Evolutionary conservation across 2,329 filamentous ascomycete species (phyloP), one percentile per base, ranked within the genome.

Genomic region (Tolypocladium paradoxum): DNA sequence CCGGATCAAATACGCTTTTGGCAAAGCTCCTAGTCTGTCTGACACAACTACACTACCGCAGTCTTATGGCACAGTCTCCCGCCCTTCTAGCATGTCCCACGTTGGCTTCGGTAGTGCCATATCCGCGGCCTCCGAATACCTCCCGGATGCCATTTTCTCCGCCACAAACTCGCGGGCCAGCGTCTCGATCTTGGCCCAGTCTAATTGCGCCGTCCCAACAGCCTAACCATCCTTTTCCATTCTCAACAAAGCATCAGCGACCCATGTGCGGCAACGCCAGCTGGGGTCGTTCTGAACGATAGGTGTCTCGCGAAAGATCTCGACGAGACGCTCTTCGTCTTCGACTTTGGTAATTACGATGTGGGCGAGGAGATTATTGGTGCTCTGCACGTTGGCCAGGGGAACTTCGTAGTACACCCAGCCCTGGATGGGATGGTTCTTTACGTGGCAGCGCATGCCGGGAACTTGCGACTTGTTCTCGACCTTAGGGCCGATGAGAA

Each of bases 201-300:
- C 62, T 22, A 70, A 48, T 35, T 61, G 49, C 6, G 66, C 59
- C 0, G 69, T 72, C 1, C 72, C 71, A 6, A 75, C 62, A 24
- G 61, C 64, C 47, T 60, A 66, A 1, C 67, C 64, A 54, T 75
- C 70, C 5, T 56, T 55, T 22, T 58, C 56, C 16, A 76, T 59
- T n/a, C 55, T 62, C 0, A 27, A 45, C 22, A 76, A 49, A 0
- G 62, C 72, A 20, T 67, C 57, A 6, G 58, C 61, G 7, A 73
- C 60, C 73, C 71, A 76, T 2, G 60, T 62, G 6, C 67, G 65
- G 54, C 69, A 74, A 18, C 64, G 65, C 67, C 70, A 75, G 43
- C 56, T 59, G 7, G 63, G 61, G 45, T 73, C 64, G 46, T 58
- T 55, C 47, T 70, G 62, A 3, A 68, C 54, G 6, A 74, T 54